Conservation (phyloP, 78 protist species). For the Dictyostelium capitatum region DNA sequence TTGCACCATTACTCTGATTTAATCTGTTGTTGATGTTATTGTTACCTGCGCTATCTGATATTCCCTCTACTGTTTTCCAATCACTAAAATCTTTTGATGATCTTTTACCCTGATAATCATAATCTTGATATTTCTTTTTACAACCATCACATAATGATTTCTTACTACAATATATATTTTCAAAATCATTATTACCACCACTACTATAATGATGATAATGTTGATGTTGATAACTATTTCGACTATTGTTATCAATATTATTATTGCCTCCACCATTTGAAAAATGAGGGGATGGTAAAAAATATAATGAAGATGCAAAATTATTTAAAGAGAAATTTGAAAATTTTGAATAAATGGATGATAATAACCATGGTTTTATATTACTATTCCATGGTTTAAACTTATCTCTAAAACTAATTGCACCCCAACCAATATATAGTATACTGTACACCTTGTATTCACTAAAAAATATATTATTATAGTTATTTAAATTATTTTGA, state of each 20-base stretch:
- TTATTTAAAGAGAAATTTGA: constrained; percentile 15
- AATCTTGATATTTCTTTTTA: neutral
- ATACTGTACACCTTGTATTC: constrained; percentile 37
- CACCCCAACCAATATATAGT: constrained; percentile 67
- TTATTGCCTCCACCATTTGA: neutral
- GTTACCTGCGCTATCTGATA: neutral
- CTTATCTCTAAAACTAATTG: constrained; percentile 46
- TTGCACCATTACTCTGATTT: neutral
- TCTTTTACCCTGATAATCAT: constrained; percentile 18
- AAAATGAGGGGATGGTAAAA: constrained; percentile 39
- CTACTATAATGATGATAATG: neutral
- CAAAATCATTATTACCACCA: neutral
- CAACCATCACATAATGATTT: constrained; percentile 17
- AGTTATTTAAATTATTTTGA: neutral
- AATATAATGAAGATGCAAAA: constrained; percentile 40
- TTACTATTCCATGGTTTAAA: constrained; percentile 45
- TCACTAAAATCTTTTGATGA: constrained; percentile 34
- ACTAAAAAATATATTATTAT: constrained; percentile 17
- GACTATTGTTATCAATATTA: neutral
- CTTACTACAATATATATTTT: neutral
- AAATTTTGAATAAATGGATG: constrained; percentile 42
- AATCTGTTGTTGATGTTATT: neutral
- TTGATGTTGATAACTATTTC: neutral
- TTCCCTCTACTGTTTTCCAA: constrained; percentile 53
- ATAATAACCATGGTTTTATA: constrained; percentile 24